A percentile compares a stretch with the other conserved stretches of the same genome.
Conservation (phyloP, 768 basidiomycete genomes). For the Cantharellus cinnabarinus region DNA sequence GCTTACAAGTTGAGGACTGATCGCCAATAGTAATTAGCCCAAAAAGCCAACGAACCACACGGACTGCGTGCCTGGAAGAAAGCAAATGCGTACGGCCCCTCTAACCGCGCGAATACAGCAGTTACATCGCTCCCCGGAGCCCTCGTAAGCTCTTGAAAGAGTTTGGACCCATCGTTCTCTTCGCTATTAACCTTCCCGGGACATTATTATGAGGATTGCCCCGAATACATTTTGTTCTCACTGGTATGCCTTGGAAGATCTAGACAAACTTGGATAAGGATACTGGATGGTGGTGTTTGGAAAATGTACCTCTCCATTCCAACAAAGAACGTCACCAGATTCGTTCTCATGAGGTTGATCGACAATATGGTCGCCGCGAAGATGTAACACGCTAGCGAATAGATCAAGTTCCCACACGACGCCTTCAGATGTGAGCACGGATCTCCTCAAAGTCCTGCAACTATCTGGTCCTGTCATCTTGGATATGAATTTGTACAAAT, state of each 20-base stretch:
- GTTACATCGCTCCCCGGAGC: not conserved
- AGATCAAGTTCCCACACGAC: conserved; percentile 3
- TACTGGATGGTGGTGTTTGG: not conserved
- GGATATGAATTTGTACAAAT: too few relatives aligned
- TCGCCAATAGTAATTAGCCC: not conserved
- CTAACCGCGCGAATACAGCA: conserved; percentile 10
- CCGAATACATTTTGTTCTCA: not conserved
- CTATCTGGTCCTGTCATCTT: too few relatives aligned
- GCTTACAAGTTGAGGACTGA: not conserved
- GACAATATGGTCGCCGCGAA: conserved; percentile 13
- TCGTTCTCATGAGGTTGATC: conserved; percentile 12
- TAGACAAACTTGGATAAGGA: not conserved
- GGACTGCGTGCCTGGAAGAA: conserved; percentile 10
- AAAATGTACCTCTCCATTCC: conserved; percentile 12
- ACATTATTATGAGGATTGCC: not conserved
- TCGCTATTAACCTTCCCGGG: not conserved
- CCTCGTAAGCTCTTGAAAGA: conserved; percentile 8
- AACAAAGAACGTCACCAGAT: conserved; percentile 10
- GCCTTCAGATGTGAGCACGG: too few relatives aligned
- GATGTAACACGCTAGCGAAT: conserved; percentile 15
- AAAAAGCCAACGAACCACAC: not conserved
- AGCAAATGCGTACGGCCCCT: conserved; percentile 18
- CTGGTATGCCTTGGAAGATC: conserved; percentile 3
- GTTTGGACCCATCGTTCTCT: conserved; percentile 13
- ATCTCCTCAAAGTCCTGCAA: too few relatives aligned